Percentiles rank a stretch among this genome's conserved stretches.
These are phyloP conservation scores for Penicillium sp. DNA, from an alignment of 2,329 filamentous ascomycete species.

Conservation along the genomic window DNA sequence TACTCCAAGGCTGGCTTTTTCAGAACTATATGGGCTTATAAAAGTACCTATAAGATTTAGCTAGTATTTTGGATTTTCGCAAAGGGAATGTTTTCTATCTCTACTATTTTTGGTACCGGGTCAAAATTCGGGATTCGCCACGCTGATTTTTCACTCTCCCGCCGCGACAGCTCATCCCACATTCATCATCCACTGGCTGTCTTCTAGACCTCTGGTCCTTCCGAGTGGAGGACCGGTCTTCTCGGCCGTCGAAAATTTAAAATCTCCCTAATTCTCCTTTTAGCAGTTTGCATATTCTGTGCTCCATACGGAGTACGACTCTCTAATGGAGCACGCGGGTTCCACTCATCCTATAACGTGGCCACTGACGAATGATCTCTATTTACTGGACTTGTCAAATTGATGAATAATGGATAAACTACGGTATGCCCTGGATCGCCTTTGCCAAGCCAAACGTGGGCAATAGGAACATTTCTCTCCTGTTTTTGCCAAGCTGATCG, in stretches of 20 bases:
- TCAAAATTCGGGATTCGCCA: neutral
- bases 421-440: neutral
- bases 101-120: neutral
- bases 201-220: neutral
- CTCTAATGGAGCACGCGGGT: neutral
- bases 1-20: neutral
- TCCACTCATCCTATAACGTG: neutral
- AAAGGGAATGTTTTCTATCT: neutral
- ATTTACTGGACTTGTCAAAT: neutral
- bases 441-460: neutral
- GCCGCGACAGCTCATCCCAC: neutral
- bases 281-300: neutral
- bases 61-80: too few species aligned
- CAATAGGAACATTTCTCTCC: neutral
- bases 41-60: neutral
- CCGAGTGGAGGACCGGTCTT: neutral
- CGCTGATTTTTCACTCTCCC: neutral
- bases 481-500: conserved; percentile 1
- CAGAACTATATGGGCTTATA: neutral
- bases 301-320: neutral
- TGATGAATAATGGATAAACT: neutral
- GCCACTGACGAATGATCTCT: neutral
- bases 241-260: neutral
- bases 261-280: neutral
- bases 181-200: neutral